Base-by-base conservation (phyloP, 345 rosid species). In the Citrus reticulata region DNA sequence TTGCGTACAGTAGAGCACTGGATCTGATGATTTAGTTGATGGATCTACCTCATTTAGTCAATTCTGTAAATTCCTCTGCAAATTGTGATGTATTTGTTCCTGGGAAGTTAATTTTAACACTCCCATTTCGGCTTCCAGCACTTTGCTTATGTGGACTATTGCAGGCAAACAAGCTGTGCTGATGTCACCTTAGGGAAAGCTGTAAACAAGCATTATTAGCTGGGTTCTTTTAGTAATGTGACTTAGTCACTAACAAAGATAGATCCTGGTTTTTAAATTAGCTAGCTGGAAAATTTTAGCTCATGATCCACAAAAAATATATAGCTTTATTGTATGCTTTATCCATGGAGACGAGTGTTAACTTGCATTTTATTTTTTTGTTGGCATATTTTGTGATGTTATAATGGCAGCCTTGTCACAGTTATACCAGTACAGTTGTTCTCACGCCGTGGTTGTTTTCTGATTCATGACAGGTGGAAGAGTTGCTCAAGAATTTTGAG, bases 401-500 rank as follows among this genome's bases (percentile, higher is more conserved):
- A 3, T 46, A 13, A 13, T 46, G 10, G 4, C 17, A 13, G 51
- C 51, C 51, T 46, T 46, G 16, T 46, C 17, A 0, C 51, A 46
- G 16, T 71, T 65, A 42, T 9, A 7, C 51, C 16, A 1, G 17
- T 46, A 13, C 51, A n/a, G 29, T 2, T 54, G 7, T 32, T 16
- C 71, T 78, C 74, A 81, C 59, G 60, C 27, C 27, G 19, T 29
- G 40, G 14, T 68, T 72, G 22, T 80, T 79, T 24, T 68, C 66
- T 62, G 64, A 39, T 74, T 10, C 68, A 2, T 59, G 57, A 32
- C 59, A 92, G 97, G 97, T 91, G 40, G 98, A 95, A 75, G 96
- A 95, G 61, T 66, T 95, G 87, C 93, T 95, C 37, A 87, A 88
- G 84, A 93, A 95, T 77, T 95, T 88, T 61, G 93, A 93, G 58